Evolutionary conservation across 768 basidiomycete species (phyloP), one percentile per base, ranked within the genome.

Genomic region (Serendipita sp.): DNA sequence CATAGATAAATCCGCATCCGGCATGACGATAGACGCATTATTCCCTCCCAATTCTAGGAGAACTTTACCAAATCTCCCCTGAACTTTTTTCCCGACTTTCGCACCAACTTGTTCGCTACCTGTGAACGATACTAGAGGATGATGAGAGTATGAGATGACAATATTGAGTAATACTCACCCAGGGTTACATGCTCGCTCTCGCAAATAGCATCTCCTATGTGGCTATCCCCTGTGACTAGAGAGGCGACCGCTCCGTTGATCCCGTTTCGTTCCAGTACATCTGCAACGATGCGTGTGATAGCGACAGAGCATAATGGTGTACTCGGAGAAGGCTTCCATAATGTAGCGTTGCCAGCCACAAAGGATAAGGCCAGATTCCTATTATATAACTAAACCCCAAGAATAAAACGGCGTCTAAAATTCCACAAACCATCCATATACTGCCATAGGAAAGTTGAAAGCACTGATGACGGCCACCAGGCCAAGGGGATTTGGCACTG

Each of bases 391-490:
- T 65, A 65, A 47, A 64, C 5, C 32, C 23, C 23, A 28, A 16
- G 65, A 47, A 32, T 41, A 51, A 63, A 46, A 4, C 13, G 18
- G 66, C 30, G n/a, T 16, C 32, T 7, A 30, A 60, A 63, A 64
- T 34, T 28, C 66, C 44, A 70, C 77, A 45, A 74, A 86, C 90
- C 91, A 93, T 68, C 91, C 91, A 73, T 90, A 91, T 48, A 94
- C 91, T 38, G 92, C 92, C 47, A 91, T 85, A 8, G 95, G 95
- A 72, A 97, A 98, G 74, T 98, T 98, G 79, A 96, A 97, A 0
- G 95, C 95, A 23, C 90, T 87, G 63, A 98, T 75, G 8, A 95
- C 83, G 1, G 77, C 81, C 7, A 87, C 78, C 2, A 84, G 77
- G 8, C 86, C 85, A 0, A 97, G 79, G 23, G 95, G 94, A 72